Evolutionary conservation across 2,329 filamentous ascomycete species (phyloP), one percentile per base, ranked within the genome.

Genomic region (Xylaria sp.): DNA sequence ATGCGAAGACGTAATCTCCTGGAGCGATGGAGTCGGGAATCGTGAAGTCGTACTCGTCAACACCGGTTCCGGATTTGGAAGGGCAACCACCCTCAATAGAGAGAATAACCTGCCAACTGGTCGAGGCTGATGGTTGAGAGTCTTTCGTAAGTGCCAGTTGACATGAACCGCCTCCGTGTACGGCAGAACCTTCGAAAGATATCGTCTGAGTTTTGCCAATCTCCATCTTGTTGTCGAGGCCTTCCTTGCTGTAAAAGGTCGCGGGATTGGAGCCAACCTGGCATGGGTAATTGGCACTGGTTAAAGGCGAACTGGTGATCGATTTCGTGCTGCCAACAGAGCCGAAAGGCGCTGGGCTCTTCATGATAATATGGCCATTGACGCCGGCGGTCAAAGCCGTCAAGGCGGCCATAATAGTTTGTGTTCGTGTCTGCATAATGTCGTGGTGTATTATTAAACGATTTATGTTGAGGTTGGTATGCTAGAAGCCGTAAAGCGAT

Each of bases 151-250:
- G 79, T 28, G 87, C 88, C 74, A 94, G 84, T 76, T 94, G 92
- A 78, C 92, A 94, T 1, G 89, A 91, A 0, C 92, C 92, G 68
- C 92, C 92, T 50, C 91, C 91, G 74, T 94, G 92, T 0, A 87
- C 85, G 4, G 91, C 91, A 59, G 83, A 81, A 57, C 90, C 91
- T 0, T 80, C 80, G 77, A 93, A 89, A 6, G 77, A 79, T 4
- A 93, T 80, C 0, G 80, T 80, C 73, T 89, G 86, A 0, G 76
- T 79, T 63, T 75, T 74, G 39, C 80, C 79, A 12, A 82, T 78
- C 15, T 82, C 82, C 71, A 78, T 76, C 6, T 83, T 82, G 20
- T 82, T 84, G 70, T 75, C 76, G 50, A 82, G 79, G 9, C 84
- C 84, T 25, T 78, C 62, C 13, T 86, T 82, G 50, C 63, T 74